Evolutionary conservation across 2,329 filamentous ascomycete species (phyloP), one percentile per base, ranked within the genome.

Genomic region (Meredithiella fracta): DNA sequence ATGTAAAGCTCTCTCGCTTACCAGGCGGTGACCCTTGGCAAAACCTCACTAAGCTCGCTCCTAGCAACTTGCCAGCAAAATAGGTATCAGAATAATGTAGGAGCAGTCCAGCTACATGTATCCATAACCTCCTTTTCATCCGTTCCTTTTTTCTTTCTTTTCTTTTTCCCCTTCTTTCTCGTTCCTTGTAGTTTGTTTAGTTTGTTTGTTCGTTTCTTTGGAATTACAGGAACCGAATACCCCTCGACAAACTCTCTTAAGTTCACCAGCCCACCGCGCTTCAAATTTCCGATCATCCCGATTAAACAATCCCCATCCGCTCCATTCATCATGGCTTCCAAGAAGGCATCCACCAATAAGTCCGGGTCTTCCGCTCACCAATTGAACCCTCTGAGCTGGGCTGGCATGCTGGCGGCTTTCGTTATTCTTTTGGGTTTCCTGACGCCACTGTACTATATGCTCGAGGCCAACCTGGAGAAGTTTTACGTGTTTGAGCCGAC

Each of bases 401-500:
- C 60, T 61, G 67, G 67, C 57, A 65, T 73, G 59, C 68, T 79
- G 60, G 72, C 69, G 60, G 65, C 77, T 61, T 63, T 82, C 60
- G 74, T 73, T 52, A 62, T 80, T 55, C 62, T 80, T 50, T 67
- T 80, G 53, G 79, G 73, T 56, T 63, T 80, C 60, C 65, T 83
- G 55, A 69, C 73, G 11, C 73, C 75, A 6, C 62, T 80, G 55
- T 70, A 75, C 62, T 77, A 76, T 67, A 62, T 75, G 59, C 65
- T 80, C 42, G 79, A 84, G 67, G 71, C 74, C 62, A 77, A 78
- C 67, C 70, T 79, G 57, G 72, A 79, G 60, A 69, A 67, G 58
- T 82, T 90, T 72, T 92, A 89, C 75, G 79, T 92, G 67, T 90
- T 94, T 69, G 71, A 81, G 55, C 77, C 77, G 1, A 72, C 74